These are phyloP conservation scores for Alternaria triticimaculans DNA, from an alignment of 2,329 filamentous ascomycete species.

Conservation along the genomic window DNA sequence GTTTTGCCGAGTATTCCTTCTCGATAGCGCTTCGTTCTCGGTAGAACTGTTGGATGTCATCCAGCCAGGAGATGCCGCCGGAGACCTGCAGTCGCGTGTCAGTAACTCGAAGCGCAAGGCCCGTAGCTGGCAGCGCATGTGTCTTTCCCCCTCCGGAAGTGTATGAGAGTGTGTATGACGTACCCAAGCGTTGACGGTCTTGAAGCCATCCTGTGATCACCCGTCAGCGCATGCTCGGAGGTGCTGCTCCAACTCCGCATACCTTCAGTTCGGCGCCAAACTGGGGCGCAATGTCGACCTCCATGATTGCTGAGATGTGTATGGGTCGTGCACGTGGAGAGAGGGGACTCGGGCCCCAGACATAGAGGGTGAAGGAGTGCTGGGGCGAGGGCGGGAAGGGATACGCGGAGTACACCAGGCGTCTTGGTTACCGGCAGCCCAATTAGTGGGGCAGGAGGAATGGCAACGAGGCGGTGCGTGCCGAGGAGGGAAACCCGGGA, in stretches of 20 bases:
- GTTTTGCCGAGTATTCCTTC: constrained; percentile 93
- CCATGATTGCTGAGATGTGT: constrained; percentile 62
- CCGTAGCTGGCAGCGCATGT: constrained; percentile 13
- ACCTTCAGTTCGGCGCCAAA: constrained; percentile 97
- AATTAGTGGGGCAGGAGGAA: constrained; percentile 40
- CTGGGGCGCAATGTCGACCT: constrained; percentile 80
- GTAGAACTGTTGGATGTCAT: constrained; percentile 97
- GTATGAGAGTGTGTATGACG: constrained; percentile 28
- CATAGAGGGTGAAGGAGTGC: constrained; percentile 32
- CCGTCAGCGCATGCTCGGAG: constrained; percentile 33
- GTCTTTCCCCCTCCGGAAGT: not conserved
- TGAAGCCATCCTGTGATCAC: constrained; percentile 83
- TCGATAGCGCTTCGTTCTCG: constrained; percentile 92
- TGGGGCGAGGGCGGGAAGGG: constrained; percentile 24
- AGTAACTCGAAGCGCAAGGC: constrained; percentile 24
- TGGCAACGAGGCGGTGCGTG: constrained; percentile 33
- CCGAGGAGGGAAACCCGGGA: constrained; percentile 32
- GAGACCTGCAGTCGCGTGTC: constrained; percentile 61
- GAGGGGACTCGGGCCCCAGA: constrained; percentile 30
- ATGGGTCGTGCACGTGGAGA: constrained; percentile 22
- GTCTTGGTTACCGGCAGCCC: constrained; percentile 24
- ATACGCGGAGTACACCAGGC: constrained; percentile 29
- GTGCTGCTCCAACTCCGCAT: constrained; percentile 35
- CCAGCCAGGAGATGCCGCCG: constrained; percentile 90
- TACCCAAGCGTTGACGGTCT: constrained; percentile 89